Conservation (phyloP, 2,329 filamentous ascomycete species). For the Fusarium mexicanum region DNA sequence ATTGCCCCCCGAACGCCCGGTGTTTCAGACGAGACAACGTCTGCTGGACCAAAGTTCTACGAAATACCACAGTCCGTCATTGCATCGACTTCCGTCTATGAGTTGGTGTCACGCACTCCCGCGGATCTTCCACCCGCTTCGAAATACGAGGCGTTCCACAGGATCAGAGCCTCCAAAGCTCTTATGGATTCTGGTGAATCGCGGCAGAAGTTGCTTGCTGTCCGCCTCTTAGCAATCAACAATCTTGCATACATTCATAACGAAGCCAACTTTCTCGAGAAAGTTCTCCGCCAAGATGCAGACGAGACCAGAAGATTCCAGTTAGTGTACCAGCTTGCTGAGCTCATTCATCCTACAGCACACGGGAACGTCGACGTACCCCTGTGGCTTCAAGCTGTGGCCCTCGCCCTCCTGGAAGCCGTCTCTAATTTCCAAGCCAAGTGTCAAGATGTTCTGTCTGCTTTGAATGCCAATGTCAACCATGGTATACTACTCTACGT, state of each 20-base stretch:
- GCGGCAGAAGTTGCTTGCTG: conserved; percentile 79
- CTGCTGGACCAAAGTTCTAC: conserved; percentile 64
- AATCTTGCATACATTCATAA: conserved; percentile 91
- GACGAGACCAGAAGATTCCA: conserved; percentile 92
- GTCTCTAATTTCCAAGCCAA: conserved; percentile 81
- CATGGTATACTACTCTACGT: conserved; percentile 95
- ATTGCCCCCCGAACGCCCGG: conserved; percentile 56
- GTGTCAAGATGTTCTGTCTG: conserved; percentile 82
- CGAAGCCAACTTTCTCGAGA: conserved; percentile 85
- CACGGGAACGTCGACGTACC: conserved; percentile 75
- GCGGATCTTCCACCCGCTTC: conserved; percentile 75
- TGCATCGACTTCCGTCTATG: conserved; percentile 61
- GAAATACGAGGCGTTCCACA: conserved; percentile 86
- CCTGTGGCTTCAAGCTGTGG: conserved; percentile 81
- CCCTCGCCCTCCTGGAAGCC: conserved; percentile 84
- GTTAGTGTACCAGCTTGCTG: conserved; percentile 89
- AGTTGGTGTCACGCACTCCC: conserved; percentile 65
- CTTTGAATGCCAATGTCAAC: conserved; percentile 95
- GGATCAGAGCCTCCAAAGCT: conserved; percentile 84
- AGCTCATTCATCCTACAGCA: conserved; percentile 85
- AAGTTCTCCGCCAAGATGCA: conserved; percentile 84
- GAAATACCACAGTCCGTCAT: conserved; percentile 71
- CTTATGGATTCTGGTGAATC: conserved; percentile 72
- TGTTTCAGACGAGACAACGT: conserved; percentile 47
- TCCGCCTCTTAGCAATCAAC: conserved; percentile 85